Base-by-base conservation (phyloP, 331 rosid species). In the Malus hybrid region DNA sequence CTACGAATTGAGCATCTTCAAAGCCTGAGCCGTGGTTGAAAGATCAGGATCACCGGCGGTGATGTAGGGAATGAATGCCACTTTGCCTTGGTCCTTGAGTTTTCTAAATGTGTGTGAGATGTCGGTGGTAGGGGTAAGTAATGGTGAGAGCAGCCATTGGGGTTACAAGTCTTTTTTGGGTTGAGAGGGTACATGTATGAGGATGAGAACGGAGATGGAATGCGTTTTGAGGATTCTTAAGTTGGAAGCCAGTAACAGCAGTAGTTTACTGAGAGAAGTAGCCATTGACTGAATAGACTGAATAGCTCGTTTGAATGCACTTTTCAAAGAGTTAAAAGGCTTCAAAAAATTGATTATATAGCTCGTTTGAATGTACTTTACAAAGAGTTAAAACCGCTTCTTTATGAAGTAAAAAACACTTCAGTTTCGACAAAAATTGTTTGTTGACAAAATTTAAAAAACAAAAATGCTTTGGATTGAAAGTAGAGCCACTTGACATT, bases 11-110 rank as follows among this genome's bases (percentile, higher is more conserved):
- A 94, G 97, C 82, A 93, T 86, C 87, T 91, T 93, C 83, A 93
- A 72, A 61, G 98, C 97, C 84, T 90, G 83, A 18, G 90, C 93
- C 1, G 98, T 91, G 71, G 92, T 94, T 63, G 96, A 83, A 79
- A 91, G 96, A 78, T 94, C 91, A 29, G 96, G 98, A 84, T 94
- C 96, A 54, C 97, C 98, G 19, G 97, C 95, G 7, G 93, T 91
- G 83, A 91, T 88, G 85, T 87, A 91, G 44, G 97, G 92, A 66
- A 94, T 94, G 15, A 91, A 80, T 70, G 96, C 97, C 73, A 87
- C 98, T 93, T 90, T 90, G 46, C 93, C 93, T 64, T 86, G 78
- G 57, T 78, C 61, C 55, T 75, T 91, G 73, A 93, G 52, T 68
- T 81, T 87, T 55, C 64, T 80, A 83, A 93, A 94, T 20, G 93